Percentiles rank a stretch among this genome's conserved stretches.
Conservation (phyloP, 768 basidiomycete genomes). For the Psilocybe cyanescens region DNA sequence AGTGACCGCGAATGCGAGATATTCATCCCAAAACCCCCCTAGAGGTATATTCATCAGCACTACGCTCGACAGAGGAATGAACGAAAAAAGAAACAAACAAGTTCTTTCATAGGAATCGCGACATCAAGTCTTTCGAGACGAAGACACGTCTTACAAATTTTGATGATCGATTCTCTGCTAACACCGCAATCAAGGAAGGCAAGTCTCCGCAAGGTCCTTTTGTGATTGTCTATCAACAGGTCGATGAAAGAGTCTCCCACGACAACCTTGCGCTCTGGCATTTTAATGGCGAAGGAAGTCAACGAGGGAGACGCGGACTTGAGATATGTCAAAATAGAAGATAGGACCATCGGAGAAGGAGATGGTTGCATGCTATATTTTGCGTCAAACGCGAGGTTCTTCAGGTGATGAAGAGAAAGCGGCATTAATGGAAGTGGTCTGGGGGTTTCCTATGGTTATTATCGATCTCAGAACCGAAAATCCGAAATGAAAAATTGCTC, state of each 20-base stretch:
- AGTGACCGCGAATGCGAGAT: constrained; percentile 41
- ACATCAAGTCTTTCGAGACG: constrained; percentile 54
- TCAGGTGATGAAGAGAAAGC: constrained; percentile 43
- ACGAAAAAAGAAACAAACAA: constrained; percentile 36
- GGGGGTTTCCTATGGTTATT: constrained; percentile 37
- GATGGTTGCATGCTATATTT: constrained; percentile 36
- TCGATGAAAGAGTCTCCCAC: constrained; percentile 43
- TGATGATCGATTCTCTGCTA: constrained; percentile 37
- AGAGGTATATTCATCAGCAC: not conserved
- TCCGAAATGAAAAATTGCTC: constrained; percentile 22
- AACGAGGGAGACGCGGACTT: constrained; percentile 34
- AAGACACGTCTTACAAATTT: constrained; percentile 45
- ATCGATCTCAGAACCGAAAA: constrained; percentile 4
- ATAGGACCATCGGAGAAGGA: constrained; percentile 31
- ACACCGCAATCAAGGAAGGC: constrained; percentile 52
- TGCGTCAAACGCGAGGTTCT: constrained; percentile 57
- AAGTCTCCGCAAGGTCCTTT: constrained; percentile 43
- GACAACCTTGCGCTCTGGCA: constrained; percentile 44
- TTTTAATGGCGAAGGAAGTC: constrained; percentile 45
- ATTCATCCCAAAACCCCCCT: constrained; percentile 38
- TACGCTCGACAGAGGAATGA: not conserved
- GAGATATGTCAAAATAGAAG: constrained; percentile 34
- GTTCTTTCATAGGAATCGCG: constrained; percentile 52
- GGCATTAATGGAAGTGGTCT: constrained; percentile 30
- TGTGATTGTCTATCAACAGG: constrained; percentile 46